Conservation (phyloP, 345 rosid species). For the Brassica rapa region DNA sequence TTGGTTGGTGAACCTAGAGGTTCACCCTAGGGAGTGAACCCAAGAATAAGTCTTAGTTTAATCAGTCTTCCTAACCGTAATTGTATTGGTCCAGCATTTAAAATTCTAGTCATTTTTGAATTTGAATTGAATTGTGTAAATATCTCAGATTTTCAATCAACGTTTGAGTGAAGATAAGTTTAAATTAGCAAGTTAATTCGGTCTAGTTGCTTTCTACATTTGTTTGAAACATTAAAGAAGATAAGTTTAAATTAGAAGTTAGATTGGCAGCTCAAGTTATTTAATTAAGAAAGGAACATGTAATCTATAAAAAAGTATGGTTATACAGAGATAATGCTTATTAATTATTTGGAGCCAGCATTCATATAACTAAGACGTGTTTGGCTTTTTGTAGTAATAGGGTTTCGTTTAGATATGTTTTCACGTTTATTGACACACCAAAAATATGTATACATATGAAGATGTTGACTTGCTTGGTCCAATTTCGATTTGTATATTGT, state of each 20-base stretch:
- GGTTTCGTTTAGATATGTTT: constrained; percentile 14
- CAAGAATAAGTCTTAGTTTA: background rate
- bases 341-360: constrained; percentile 20
- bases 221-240: background rate
- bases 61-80: background rate
- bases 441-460: background rate
- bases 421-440: background rate
- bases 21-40: too few species aligned
- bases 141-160: background rate
- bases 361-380: constrained; percentile 33
- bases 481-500: constrained; percentile 7
- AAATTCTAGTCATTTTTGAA: background rate
- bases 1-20: too few species aligned
- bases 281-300: constrained; percentile 10
- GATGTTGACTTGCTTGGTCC: constrained; percentile 36
- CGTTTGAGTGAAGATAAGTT: constrained; percentile 17
- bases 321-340: constrained; percentile 25
- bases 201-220: background rate
- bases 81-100: constrained; percentile 6
- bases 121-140: background rate
- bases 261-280: constrained; percentile 3
- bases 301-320: constrained; percentile 22
- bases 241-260: background rate
- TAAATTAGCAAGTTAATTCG: background rate
- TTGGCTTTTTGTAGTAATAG: constrained; percentile 25